Evolutionary conservation across 2,329 filamentous ascomycete genomes (phyloP).

Genomic region (Onygenales sp.): DNA sequence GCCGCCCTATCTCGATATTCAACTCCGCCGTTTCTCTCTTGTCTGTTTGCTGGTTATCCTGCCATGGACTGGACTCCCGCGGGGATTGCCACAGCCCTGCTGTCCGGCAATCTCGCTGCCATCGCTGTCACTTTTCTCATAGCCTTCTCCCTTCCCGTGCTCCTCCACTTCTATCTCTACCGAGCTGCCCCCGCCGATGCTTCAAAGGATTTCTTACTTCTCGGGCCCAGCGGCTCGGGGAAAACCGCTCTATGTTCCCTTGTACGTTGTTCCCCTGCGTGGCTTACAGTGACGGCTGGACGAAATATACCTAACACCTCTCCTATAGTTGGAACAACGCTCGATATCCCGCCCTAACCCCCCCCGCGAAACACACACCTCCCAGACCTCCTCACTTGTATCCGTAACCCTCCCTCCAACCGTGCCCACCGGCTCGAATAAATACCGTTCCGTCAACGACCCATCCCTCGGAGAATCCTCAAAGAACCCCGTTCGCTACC

Average conservation of each 20-base stretch:
- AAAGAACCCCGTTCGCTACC: slow-evolving; percentile 28
- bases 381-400: slow-evolving; percentile 49
- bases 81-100: slow-evolving; percentile 30
- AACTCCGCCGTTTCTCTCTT: too few species aligned
- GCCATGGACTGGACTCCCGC: slow-evolving; percentile 27
- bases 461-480: slow-evolving; percentile 49
- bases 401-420: slow-evolving; percentile 47
- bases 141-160: slow-evolving; percentile 61
- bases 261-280: slow-evolving; percentile 32
- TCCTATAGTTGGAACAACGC: slow-evolving; percentile 31
- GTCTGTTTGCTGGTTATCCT: too few species aligned
- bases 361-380: slow-evolving; percentile 47
- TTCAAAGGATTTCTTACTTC: slow-evolving; percentile 63
- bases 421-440: slow-evolving; percentile 46
- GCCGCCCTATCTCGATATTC: too few species aligned
- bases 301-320: not conserved
- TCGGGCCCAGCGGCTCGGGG: slow-evolving; percentile 72
- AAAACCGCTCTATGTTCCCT: slow-evolving; percentile 85
- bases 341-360: slow-evolving; percentile 29
- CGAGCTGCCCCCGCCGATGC: slow-evolving; percentile 53
- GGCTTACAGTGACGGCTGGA: not conserved
- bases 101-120: slow-evolving; percentile 32
- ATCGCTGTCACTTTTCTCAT: slow-evolving; percentile 61
- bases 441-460: slow-evolving; percentile 58
- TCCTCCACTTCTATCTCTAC: slow-evolving; percentile 68